phyloP scores from a whole-genome alignment of 1,284 basidiomycete species.

The Moesziomyces aphidis region DNA sequence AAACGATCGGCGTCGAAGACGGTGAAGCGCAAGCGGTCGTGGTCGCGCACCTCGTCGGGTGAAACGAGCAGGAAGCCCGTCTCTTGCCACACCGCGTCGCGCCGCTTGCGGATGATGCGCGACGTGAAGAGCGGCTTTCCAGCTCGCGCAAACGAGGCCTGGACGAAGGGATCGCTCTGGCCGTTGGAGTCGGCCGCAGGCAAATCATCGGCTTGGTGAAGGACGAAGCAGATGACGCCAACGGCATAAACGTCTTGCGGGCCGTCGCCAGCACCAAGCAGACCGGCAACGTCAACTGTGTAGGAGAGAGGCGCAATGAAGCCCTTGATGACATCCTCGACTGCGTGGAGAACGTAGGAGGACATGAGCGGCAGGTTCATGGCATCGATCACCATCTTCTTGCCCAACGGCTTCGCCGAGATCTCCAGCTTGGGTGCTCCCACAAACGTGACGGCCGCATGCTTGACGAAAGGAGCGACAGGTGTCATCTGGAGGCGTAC shows the following conservation, averaged over 20 bases:
- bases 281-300: slow-evolving; percentile 56
- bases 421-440: slow-evolving; percentile 60
- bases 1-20: slow-evolving; percentile 64
- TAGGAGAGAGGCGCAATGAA: slow-evolving; percentile 61
- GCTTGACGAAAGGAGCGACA: slow-evolving; percentile 59
- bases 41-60: slow-evolving; percentile 59
- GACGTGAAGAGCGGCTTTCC: slow-evolving; percentile 60
- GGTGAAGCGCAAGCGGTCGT: slow-evolving; percentile 55
- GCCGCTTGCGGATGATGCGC: slow-evolving; percentile 49
- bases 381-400: slow-evolving; percentile 64
- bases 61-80: slow-evolving; percentile 53
- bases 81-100: slow-evolving; percentile 61
- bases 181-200: slow-evolving; percentile 59
- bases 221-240: slow-evolving; percentile 56
- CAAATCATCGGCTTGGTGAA: slow-evolving; percentile 57
- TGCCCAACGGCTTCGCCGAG: slow-evolving; percentile 60
- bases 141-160: slow-evolving; percentile 53
- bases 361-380: slow-evolving; percentile 65
- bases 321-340: slow-evolving; percentile 58
- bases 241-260: slow-evolving; percentile 57
- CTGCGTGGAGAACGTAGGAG: slow-evolving; percentile 53
- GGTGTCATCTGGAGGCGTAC: slow-evolving; percentile 62
- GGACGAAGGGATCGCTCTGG: slow-evolving; percentile 61
- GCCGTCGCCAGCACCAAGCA: slow-evolving; percentile 58
- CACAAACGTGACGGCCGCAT: slow-evolving; percentile 60